Conservation (phyloP, 1,284 basidiomycete species). For the Tilletia setariae region DNA sequence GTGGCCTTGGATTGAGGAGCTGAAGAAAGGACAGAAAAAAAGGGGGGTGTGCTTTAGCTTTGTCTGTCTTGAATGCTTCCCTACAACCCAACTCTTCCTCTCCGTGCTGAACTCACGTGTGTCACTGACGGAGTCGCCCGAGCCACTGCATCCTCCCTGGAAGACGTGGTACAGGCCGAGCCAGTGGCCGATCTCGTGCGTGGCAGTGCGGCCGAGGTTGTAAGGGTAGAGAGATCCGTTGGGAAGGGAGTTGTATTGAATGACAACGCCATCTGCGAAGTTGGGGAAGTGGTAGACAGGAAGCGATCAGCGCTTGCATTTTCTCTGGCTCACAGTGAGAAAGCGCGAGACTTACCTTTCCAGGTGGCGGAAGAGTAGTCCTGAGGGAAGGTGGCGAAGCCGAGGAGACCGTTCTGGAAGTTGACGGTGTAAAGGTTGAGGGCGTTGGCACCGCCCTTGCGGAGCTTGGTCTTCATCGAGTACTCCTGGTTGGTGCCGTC, state of each 20-base stretch:
- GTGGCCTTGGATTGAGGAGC: constrained; percentile 48
- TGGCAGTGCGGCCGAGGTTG: constrained; percentile 61
- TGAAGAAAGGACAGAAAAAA: constrained; percentile 44
- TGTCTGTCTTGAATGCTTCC: too few species aligned
- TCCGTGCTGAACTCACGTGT: background rate
- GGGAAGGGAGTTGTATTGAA: constrained; percentile 60
- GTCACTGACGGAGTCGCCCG: constrained; percentile 61
- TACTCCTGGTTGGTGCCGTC: constrained; percentile 58
- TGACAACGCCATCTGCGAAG: constrained; percentile 62
- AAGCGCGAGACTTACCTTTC: too few species aligned
- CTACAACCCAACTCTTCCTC: too few species aligned
- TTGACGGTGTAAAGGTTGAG: constrained; percentile 62
- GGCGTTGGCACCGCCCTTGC: constrained; percentile 57
- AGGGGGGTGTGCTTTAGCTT: too few species aligned
- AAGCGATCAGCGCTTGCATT: too few species aligned
- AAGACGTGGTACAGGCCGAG: constrained; percentile 64
- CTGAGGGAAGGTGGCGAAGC: constrained; percentile 60
- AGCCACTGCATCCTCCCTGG: constrained; percentile 61
- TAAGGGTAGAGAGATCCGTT: constrained; percentile 59
- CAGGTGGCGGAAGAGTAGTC: constrained; percentile 44
- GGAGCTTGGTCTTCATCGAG: constrained; percentile 61
- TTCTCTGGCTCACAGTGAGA: too few species aligned
- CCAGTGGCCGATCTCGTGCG: constrained; percentile 60
- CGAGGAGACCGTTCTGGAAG: constrained; percentile 29
- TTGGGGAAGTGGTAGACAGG: too few species aligned